Evolutionary conservation across 495 filamentous ascomycete species (phyloP), one percentile per base, ranked within the genome.

Genomic region (Cercophora sp.): DNA sequence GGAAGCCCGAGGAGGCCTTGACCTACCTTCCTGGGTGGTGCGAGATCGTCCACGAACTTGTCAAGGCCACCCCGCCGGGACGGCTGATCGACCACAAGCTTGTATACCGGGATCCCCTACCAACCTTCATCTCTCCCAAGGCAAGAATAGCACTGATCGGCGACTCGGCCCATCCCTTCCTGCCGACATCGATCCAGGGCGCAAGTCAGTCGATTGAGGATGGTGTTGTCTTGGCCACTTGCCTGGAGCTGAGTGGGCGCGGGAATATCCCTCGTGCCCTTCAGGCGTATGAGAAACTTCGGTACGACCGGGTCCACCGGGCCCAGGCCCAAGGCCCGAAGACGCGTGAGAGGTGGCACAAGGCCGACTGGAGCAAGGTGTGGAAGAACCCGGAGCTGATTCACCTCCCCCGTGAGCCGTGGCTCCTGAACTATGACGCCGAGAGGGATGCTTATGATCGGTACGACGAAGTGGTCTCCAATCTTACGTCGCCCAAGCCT

Each of bases 181-280:
- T 89, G 3, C 86, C 85, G 0, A 87, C 84, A 0, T 83, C 79
- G 3, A 80, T 81, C n/a, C 82, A 88, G 54, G 87, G 87, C 0
- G 86, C 83, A 0, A 85, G 79, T 24, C 63, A 87, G 58, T 83
- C 85, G 0, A 82, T 89, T 55, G 87, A 91, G 57, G 87, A 89
- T 62, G 87, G 80, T 2, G 79, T 81, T 1, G 81, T 80, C 1
- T 62, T 89, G 5, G 85, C 85, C 5, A 75, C 82, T 5, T 84
- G 80, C 45, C 68, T 90, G 48, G 69, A 74, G 55, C 64, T 73
- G 23, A 57, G 62, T 9, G 68, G 66, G 5, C 69, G 68, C 19
- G 51, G 39, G 2, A 62, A 70, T 27, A 68, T 79, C 5, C 73
- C 68, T 11, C 70, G 68, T 34, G 76, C 74, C 3, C 56, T 79